These are phyloP conservation scores for Gaertneriomyces semiglobifer DNA, from an alignment of 192 early-diverging fungal species.

Conservation along the genomic window DNA sequence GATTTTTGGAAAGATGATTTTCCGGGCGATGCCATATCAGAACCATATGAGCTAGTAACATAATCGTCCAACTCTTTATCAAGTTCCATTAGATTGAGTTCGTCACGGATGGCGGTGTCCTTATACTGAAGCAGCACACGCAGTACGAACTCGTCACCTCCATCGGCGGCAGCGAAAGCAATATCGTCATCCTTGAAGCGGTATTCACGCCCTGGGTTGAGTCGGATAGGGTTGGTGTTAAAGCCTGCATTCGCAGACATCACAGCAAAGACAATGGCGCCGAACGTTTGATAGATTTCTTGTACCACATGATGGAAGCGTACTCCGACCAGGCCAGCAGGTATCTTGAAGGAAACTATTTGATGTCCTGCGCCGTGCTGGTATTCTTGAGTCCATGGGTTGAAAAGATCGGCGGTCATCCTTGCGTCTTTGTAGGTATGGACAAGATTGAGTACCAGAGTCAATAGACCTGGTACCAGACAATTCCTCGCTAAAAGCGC, in stretches of 20 bases:
- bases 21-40: too few relatives aligned
- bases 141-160: conserved; percentile 45
- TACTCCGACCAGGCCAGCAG: conserved; percentile 41
- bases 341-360: conserved; percentile 42
- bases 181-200: conserved; percentile 39
- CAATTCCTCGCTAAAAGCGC: conserved; percentile 43
- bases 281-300: conserved; percentile 38
- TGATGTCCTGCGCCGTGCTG: conserved; percentile 47
- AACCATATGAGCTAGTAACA: too few relatives aligned
- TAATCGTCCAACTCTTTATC: conserved; percentile 34
- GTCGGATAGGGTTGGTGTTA: conserved; percentile 32
- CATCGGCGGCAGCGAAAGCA: conserved; percentile 36
- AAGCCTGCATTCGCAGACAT: conserved; percentile 39
- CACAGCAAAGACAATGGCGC: conserved; percentile 44
- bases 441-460: conserved; percentile 47
- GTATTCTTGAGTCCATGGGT: conserved; percentile 44
- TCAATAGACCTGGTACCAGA: conserved; percentile 46
- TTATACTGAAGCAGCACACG: conserved; percentile 46
- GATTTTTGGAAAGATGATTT: too few relatives aligned
- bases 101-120: conserved; percentile 33
- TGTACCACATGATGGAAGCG: conserved; percentile 37
- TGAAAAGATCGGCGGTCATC: neutral
- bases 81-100: conserved; percentile 34
- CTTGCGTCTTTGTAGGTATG: conserved; percentile 40
- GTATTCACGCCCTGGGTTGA: conserved; percentile 40